Base-by-base conservation (phyloP, 495 filamentous ascomycete genomes). In the Aspergillus haitiensis region DNA sequence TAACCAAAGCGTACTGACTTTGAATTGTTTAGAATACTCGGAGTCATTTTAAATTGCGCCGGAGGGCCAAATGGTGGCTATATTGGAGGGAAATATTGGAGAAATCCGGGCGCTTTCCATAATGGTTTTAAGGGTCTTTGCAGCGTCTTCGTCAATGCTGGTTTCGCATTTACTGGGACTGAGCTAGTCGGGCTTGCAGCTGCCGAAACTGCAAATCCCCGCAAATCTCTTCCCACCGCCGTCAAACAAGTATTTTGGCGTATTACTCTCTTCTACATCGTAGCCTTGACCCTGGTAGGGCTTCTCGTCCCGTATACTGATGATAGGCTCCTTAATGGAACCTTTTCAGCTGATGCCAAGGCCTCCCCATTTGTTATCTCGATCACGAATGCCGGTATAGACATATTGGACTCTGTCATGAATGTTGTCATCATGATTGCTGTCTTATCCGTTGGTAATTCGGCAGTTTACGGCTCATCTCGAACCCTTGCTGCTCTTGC, bases 231-330 rank as follows among this genome's bases (percentile, higher is more conserved):
- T 6, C 92, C 92, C 0, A 89, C 87, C 0, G 92, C 92, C 45
- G 84, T 93, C 66, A 95, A 95, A 71, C 92, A 97, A 72, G 92
- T 97, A 37, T 97, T 97, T 74, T 97, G 92, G 92, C 88, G 92
- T 68, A 97, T 97, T 72, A 85, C 85, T 13, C 81, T 97, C 42
- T 93, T 95, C 73, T 95, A 95, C 72, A 75, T 93, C 33, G 84
- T 91, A 52, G 87, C 88, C 4, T 80, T 93, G 3, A 83, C 81
- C 18, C 68, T 93, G 0, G 82, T 95, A 55, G 90, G 91, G 11
- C 75, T 93, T 2, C 76, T 92, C 6, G 88, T 96, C 6, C 86
- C 86, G 0, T 92, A 89, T 70, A 76, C 78, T 62, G 81, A 94
- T 54, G 39, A 64, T 0, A 73, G 75, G 12, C 84, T 96, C 0